Evolutionary conservation across 257 asterid genomes (phyloP).

Genomic region (Gentiana straminea): DNA sequence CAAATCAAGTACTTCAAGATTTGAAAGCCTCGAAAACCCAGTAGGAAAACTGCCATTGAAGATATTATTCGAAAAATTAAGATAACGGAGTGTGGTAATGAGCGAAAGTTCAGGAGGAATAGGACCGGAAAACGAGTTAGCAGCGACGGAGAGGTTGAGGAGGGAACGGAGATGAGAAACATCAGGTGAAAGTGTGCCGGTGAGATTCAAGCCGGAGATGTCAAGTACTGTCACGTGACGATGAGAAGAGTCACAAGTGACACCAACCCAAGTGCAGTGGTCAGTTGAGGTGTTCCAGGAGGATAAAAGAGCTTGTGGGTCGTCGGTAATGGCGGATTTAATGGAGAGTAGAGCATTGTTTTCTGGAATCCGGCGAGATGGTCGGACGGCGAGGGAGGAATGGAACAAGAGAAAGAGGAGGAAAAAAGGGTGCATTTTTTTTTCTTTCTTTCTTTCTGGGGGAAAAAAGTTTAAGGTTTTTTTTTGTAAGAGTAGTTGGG

Average conservation of each 20-base stretch:
- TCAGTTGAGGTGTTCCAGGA: conserved; percentile 50
- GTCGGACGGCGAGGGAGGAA: conserved; percentile 24
- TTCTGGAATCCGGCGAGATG: conserved; percentile 36
- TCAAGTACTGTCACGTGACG: conserved; percentile 63
- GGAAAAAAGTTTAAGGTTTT: too few relatives aligned
- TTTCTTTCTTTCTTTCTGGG: neutral
- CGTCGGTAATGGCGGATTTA: conserved; percentile 57
- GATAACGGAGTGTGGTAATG: conserved; percentile 39
- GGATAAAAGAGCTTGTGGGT: conserved; percentile 47
- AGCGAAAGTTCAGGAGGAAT: conserved; percentile 49
- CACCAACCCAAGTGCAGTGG: conserved; percentile 69
- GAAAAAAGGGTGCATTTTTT: conserved; percentile 39
- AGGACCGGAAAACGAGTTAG: conserved; percentile 50
- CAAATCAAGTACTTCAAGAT: conserved; percentile 59
- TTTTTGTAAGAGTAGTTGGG: neutral
- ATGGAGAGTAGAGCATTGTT: conserved; percentile 50
- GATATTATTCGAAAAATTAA: conserved; percentile 65
- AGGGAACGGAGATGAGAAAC: conserved; percentile 55
- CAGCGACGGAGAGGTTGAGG: conserved; percentile 47
- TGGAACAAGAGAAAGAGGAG: conserved; percentile 32
- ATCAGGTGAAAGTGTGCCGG: conserved; percentile 48
- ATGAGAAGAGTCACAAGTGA: conserved; percentile 53
- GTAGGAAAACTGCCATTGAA: conserved; percentile 49
- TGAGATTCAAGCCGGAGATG: conserved; percentile 48
- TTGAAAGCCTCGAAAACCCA: conserved; percentile 30